phyloP scores from a whole-genome alignment of 495 filamentous ascomycete species.

The Aspergillus steynii region DNA sequence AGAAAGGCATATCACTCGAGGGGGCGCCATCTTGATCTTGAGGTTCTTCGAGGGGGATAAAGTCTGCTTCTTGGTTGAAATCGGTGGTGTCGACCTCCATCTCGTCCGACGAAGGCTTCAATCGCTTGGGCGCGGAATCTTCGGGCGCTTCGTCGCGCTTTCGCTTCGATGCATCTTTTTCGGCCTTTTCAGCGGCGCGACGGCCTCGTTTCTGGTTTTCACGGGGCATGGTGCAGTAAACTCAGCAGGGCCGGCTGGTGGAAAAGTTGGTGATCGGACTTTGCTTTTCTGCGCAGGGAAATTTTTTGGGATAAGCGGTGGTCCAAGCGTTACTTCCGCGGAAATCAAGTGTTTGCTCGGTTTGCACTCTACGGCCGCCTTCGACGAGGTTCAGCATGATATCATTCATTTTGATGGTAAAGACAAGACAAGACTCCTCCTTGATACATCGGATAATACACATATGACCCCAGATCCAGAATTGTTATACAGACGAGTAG shows the following conservation, averaged over 20 bases:
- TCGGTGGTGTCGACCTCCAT: constrained; percentile 8
- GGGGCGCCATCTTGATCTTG: constrained; percentile 14
- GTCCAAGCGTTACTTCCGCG: constrained; percentile 40
- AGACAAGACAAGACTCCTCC: neutral
- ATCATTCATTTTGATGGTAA: constrained; percentile 6
- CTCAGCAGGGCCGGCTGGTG: constrained; percentile 1
- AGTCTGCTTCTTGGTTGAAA: constrained; percentile 34
- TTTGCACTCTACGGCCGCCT: constrained; percentile 19
- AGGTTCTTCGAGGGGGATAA: constrained; percentile 38
- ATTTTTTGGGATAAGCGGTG: constrained; percentile 46
- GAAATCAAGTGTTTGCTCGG: constrained; percentile 35
- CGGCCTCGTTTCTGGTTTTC: constrained; percentile 70
- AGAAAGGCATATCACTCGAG: constrained; percentile 63
- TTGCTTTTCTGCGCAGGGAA: constrained; percentile 23
- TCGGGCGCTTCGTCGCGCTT: constrained; percentile 45
- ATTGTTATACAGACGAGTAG: constrained; percentile 51
- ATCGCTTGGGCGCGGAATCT: constrained; percentile 38
- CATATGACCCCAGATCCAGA: neutral
- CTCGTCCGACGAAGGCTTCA: constrained; percentile 36
- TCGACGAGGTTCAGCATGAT: neutral
- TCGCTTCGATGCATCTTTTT: constrained; percentile 45
- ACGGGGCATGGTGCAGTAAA: constrained; percentile 42
- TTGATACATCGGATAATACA: constrained; percentile 1
- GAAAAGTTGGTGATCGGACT: neutral
- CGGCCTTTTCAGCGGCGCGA: constrained; percentile 54